phyloP scores from a whole-genome alignment of 1,284 basidiomycete genomes.

The Volvariella volvacea region DNA sequence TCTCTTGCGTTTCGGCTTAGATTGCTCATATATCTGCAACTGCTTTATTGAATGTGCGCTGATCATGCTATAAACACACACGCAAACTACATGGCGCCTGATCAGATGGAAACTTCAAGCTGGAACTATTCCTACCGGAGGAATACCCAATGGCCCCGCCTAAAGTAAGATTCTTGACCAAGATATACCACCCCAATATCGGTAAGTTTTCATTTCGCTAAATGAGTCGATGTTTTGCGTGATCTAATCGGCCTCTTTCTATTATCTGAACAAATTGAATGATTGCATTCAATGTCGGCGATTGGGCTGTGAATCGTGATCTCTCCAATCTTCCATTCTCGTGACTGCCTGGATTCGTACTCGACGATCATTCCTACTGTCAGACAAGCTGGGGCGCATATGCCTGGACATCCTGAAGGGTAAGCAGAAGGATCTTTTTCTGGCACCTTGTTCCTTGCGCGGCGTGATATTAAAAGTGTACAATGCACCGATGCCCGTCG shows the following conservation, averaged over 20 bases:
- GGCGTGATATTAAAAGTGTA: constrained; percentile 13
- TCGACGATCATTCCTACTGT: constrained; percentile 1
- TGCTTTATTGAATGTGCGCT: neutral
- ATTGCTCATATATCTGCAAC: neutral
- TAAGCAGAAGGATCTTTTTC: constrained; percentile 16
- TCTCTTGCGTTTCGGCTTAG: constrained; percentile 3
- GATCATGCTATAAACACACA: too few species aligned
- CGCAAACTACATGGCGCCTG: neutral
- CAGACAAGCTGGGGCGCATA: constrained; percentile 97
- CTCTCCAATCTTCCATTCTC: too few species aligned
- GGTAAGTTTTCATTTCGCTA: constrained; percentile 43
- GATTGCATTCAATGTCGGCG: too few species aligned
- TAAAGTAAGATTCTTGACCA: constrained; percentile 97
- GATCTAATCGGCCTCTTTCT: too few species aligned
- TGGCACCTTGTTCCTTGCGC: too few species aligned
- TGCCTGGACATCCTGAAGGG: constrained; percentile 98
- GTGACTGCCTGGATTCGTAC: too few species aligned
- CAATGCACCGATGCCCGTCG: too few species aligned
- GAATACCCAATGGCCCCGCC: constrained; percentile 99
- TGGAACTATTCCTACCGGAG: constrained; percentile 96
- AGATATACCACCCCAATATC: constrained; percentile 99
- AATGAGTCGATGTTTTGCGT: too few species aligned
- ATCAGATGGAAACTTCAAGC: constrained; percentile 85
- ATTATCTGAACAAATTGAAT: too few species aligned
- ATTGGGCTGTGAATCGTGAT: too few species aligned